Conservation (phyloP, 441 rosid species). For the Erodium moschatum region DNA sequence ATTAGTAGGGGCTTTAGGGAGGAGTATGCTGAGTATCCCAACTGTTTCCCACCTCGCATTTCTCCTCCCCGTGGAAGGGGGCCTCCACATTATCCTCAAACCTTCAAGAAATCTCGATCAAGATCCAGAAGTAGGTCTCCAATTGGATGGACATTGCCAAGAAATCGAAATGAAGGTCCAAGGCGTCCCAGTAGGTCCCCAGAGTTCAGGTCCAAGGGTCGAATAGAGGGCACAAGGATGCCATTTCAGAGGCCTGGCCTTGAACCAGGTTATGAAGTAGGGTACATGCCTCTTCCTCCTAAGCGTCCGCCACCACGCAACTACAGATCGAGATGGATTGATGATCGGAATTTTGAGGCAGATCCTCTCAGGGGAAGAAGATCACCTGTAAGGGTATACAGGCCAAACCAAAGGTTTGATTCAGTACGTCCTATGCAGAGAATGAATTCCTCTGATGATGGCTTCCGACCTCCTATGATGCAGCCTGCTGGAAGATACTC, state of each 20-base stretch:
- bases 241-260: constrained; percentile 34
- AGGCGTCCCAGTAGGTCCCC: constrained; percentile 38
- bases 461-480: constrained; percentile 24
- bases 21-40: constrained; percentile 28
- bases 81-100: constrained; percentile 19
- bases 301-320: constrained; percentile 24
- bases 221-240: constrained; percentile 33
- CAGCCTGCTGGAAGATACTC: constrained; percentile 26
- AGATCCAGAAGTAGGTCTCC: constrained; percentile 53
- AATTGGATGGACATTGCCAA: constrained; percentile 23
- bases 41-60: constrained; percentile 26
- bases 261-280: constrained; percentile 29
- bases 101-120: constrained; percentile 30
- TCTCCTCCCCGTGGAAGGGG: constrained; percentile 31
- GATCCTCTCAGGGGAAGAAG: constrained; percentile 35
- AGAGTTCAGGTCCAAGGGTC: constrained; percentile 28
- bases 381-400: constrained; percentile 29
- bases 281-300: constrained; percentile 21
- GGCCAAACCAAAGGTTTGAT: constrained; percentile 32
- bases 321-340: constrained; percentile 22
- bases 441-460: constrained; percentile 22
- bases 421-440: constrained; percentile 24
- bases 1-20: constrained; percentile 26
- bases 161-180: constrained; percentile 30
- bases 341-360: constrained; percentile 28